A percentile compares a stretch with the other conserved stretches of the same genome.
Conservation (phyloP, 352 stramenopile species). For the Phytophthora sp. region DNA sequence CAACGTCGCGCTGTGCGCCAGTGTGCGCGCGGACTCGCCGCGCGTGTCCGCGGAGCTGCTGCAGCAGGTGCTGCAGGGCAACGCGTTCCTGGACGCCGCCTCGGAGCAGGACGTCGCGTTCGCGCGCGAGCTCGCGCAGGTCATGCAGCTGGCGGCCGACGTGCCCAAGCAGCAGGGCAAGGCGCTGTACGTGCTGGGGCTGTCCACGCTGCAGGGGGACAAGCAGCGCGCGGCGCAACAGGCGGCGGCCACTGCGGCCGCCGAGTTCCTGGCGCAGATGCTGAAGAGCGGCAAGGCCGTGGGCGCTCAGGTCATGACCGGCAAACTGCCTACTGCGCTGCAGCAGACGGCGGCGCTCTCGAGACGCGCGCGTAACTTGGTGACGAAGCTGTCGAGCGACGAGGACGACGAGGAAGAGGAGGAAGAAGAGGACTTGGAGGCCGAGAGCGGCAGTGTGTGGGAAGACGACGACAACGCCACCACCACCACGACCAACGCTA, state of each 20-base stretch:
- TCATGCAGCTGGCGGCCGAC: slow-evolving; percentile 34
- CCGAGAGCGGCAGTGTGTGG: slow-evolving; percentile 28
- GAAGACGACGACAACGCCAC: slow-evolving; percentile 27
- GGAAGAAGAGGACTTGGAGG: slow-evolving; percentile 16
- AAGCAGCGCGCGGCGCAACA: slow-evolving; percentile 37
- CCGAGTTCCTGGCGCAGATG: slow-evolving; percentile 46
- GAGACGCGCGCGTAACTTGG: slow-evolving; percentile 27
- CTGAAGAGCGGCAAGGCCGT: slow-evolving; percentile 32
- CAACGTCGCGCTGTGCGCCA: slow-evolving; percentile 30
- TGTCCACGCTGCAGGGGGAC: slow-evolving; percentile 27
- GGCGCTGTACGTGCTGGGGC: slow-evolving; percentile 42
- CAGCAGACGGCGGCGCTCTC: slow-evolving; percentile 32
- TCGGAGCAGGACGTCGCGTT: slow-evolving; percentile 38
- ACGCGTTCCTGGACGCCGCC: slow-evolving; percentile 32
- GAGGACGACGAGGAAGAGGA: slow-evolving; percentile 19
- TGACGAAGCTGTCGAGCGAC: slow-evolving; percentile 14
- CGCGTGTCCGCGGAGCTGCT: slow-evolving; percentile 15
- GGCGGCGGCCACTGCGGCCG: slow-evolving; percentile 30
- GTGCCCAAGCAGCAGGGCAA: slow-evolving; percentile 29
- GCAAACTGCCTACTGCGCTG: slow-evolving; percentile 16
- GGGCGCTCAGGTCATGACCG: slow-evolving; percentile 49
- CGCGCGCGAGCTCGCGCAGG: slow-evolving; percentile 36
- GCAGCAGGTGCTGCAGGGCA: slow-evolving; percentile 27
- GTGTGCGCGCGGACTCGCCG: slow-evolving; percentile 9
- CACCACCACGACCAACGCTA: slow-evolving; percentile 31